Evolutionary conservation across 257 asterid species (phyloP).

Genomic region (Verbascum thapsus): DNA sequence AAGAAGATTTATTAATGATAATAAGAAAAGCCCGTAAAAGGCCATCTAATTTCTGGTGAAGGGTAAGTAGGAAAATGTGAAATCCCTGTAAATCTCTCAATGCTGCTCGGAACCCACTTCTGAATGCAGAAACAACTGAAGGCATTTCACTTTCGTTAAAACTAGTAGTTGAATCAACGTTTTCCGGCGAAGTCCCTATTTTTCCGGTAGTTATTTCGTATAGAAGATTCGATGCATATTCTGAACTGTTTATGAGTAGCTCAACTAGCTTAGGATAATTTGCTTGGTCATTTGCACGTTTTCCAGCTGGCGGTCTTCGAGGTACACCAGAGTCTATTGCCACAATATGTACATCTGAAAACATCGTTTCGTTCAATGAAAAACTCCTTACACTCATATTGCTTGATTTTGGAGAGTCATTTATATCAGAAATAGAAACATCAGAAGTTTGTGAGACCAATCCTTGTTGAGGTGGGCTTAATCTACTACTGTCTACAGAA

Average conservation of each 20-base stretch:
- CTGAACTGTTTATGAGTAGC: constrained; percentile 85
- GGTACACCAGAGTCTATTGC: constrained; percentile 98
- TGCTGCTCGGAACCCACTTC: constrained; percentile 90
- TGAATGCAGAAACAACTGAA: constrained; percentile 64
- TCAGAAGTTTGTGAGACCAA: constrained; percentile 73
- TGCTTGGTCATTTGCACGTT: constrained; percentile 84
- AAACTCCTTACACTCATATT: constrained; percentile 57
- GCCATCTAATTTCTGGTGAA: constrained; percentile 87
- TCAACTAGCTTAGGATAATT: constrained; percentile 93
- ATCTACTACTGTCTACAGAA: constrained; percentile 72
- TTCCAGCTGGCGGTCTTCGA: constrained; percentile 99
- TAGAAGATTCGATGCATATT: constrained; percentile 71
- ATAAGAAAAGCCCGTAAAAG: constrained; percentile 66
- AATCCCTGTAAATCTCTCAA: constrained; percentile 90
- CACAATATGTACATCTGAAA: constrained; percentile 63
- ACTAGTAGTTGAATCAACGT: constrained; percentile 38
- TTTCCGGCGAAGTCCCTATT: constrained; percentile 59
- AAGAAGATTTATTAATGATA: constrained; percentile 60
- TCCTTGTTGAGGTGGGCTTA: constrained; percentile 56
- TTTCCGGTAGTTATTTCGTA: constrained; percentile 84
- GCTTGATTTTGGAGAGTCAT: constrained; percentile 78
- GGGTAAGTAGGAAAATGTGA: constrained; percentile 90
- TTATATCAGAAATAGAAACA: constrained; percentile 73
- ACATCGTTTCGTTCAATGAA: constrained; percentile 44
- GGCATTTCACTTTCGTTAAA: constrained; percentile 47